A percentile compares a stretch with the other conserved stretches of the same genome.
Conservation (phyloP, 1,139 yeast species). For the Yamadazyma trypodendri region DNA sequence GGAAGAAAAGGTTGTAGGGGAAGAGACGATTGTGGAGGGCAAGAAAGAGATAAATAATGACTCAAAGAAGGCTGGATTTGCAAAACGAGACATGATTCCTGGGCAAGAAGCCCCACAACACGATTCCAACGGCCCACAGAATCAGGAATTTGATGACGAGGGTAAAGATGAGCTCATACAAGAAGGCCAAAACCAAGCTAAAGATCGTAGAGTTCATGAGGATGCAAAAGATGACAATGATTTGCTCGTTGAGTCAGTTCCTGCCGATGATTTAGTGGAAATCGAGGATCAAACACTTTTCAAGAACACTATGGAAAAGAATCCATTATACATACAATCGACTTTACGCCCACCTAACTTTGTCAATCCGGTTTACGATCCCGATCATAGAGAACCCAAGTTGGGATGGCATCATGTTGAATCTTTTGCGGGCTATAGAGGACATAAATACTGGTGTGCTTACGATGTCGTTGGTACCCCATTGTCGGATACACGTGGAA, state of each 20-base stretch:
- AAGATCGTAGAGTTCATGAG: not conserved
- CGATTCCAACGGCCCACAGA: not conserved
- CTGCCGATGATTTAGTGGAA: not conserved
- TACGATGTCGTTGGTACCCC: constrained; percentile 35
- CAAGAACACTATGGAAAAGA: constrained; percentile 14
- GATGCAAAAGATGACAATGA: not conserved
- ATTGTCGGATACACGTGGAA: constrained; percentile 16
- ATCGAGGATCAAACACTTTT: constrained; percentile 6
- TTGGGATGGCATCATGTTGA: constrained; percentile 19
- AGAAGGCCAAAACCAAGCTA: not conserved
- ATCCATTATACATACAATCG: constrained; percentile 22
- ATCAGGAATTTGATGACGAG: no score
- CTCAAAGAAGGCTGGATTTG: not conserved
- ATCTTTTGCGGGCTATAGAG: constrained; percentile 17
- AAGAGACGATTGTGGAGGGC: not conserved
- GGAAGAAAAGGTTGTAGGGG: not conserved
- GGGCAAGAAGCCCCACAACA: not conserved
- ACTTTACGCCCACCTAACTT: constrained; percentile 25
- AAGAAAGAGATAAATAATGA: not conserved
- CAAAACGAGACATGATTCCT: not conserved
- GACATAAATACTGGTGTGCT: constrained; percentile 34
- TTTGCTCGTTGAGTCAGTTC: not conserved
- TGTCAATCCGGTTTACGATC: constrained; percentile 13
- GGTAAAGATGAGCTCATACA: no score
- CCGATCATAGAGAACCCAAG: constrained; percentile 20